Evolutionary conservation across 257 asterid genomes (phyloP).

Genomic region (Fraxinus pennsylvanica): DNA sequence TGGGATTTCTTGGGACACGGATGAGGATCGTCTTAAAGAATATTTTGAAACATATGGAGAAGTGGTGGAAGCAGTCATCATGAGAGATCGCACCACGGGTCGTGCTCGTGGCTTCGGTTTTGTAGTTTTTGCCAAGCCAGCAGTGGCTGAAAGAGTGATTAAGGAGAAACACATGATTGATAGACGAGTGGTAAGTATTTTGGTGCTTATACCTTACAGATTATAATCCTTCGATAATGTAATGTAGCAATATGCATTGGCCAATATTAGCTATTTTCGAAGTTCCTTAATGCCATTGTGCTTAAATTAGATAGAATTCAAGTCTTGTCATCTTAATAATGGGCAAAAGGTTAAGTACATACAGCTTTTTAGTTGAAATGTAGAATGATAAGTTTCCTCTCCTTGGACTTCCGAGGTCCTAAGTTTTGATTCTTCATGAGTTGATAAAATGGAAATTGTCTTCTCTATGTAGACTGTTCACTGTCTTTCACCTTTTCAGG

Average conservation of each 20-base stretch:
- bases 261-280: background rate
- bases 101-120: slow-evolving; percentile 67
- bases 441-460: background rate
- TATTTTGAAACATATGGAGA: slow-evolving; percentile 51
- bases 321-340: background rate
- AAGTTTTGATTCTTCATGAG: background rate
- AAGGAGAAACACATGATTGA: slow-evolving; percentile 52
- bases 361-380: background rate
- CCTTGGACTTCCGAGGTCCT: background rate
- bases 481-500: slow-evolving; percentile 33
- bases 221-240: background rate
- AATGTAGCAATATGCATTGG: slow-evolving; percentile 1
- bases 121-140: slow-evolving; percentile 45
- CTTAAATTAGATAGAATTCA: background rate
- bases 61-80: slow-evolving; percentile 53
- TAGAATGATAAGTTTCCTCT: background rate
- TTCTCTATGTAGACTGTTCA: background rate
- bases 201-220: background rate
- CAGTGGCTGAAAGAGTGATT: slow-evolving; percentile 52
- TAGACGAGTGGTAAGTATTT: slow-evolving; percentile 44
- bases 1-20: slow-evolving; percentile 61
- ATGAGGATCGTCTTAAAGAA: slow-evolving; percentile 48
- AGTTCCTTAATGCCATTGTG: background rate
- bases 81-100: slow-evolving; percentile 59
- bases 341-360: background rate